phyloP scores from a whole-genome alignment of 768 basidiomycete genomes.

The Imleria badia region DNA sequence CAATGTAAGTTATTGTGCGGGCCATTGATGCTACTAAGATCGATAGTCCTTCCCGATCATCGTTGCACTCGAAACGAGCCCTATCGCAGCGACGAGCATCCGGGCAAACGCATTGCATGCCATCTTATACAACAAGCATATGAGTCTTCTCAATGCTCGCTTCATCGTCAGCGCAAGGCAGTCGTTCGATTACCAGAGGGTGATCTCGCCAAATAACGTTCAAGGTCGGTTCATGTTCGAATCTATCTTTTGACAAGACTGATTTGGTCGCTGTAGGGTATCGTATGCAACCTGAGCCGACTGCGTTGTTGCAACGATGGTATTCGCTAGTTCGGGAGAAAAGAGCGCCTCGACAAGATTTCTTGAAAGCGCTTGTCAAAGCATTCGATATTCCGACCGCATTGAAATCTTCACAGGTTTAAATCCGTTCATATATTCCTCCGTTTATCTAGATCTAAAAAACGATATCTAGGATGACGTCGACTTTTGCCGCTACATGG shows the following conservation, averaged over 20 bases:
- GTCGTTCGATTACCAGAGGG: slow-evolving; percentile 83
- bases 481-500: slow-evolving; percentile 87
- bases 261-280: slow-evolving; percentile 47
- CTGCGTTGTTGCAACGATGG: slow-evolving; percentile 86
- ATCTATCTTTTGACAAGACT: not conserved
- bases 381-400: slow-evolving; percentile 73
- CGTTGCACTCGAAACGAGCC: slow-evolving; percentile 89
- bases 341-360: slow-evolving; percentile 80
- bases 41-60: slow-evolving; percentile 85
- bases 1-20: not conserved
- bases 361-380: slow-evolving; percentile 78
- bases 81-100: slow-evolving; percentile 54
- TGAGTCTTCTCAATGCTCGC: slow-evolving; percentile 83
- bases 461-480: slow-evolving; percentile 62
- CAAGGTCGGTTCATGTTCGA: slow-evolving; percentile 44
- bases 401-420: slow-evolving; percentile 58
- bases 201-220: slow-evolving; percentile 44
- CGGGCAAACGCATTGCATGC: slow-evolving; percentile 81
- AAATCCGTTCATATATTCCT: not conserved
- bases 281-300: slow-evolving; percentile 59
- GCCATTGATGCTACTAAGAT: not conserved
- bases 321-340: slow-evolving; percentile 92
- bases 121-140: slow-evolving; percentile 84
- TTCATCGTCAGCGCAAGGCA: slow-evolving; percentile 77
- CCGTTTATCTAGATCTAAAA: not conserved